A percentile compares a stretch with the other conserved stretches of the same genome.
These are phyloP conservation scores for Jacaranda mimosifolia DNA, from an alignment of 257 asterid species.

Conservation along the genomic window DNA sequence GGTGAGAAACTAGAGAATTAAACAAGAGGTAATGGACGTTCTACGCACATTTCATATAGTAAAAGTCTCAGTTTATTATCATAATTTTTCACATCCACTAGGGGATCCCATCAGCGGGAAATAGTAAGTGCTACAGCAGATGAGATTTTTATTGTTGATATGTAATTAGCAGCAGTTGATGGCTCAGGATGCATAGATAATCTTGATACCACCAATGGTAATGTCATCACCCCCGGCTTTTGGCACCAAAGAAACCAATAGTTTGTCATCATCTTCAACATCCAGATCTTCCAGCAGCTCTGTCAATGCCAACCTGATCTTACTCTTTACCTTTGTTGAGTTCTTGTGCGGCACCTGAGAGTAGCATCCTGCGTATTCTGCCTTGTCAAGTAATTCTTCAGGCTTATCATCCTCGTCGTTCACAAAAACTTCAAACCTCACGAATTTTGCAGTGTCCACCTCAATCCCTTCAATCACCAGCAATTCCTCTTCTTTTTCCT, in stretches of 20 bases:
- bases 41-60: too few species aligned
- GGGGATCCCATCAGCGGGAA: too few species aligned
- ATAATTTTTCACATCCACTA: too few species aligned
- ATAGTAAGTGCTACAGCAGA: too few species aligned
- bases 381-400: constrained; percentile 38
- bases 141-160: not conserved
- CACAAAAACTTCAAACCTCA: constrained; percentile 54
- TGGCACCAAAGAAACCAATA: constrained; percentile 58
- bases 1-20: too few species aligned
- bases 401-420: constrained; percentile 31
- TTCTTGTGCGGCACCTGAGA: constrained; percentile 53
- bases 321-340: constrained; percentile 29
- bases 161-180: not conserved
- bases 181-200: constrained; percentile 35
- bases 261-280: constrained; percentile 53
- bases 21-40: too few species aligned
- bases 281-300: constrained; percentile 57
- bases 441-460: constrained; percentile 37
- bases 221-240: constrained; percentile 41
- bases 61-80: too few species aligned
- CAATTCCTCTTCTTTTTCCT: not conserved
- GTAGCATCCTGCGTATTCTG: constrained; percentile 59
- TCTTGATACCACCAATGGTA: constrained; percentile 39
- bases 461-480: constrained; percentile 56
- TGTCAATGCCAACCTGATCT: constrained; percentile 42